Base-by-base conservation (phyloP, 1,139 yeast species). In the Debaryomyces udenii region DNA sequence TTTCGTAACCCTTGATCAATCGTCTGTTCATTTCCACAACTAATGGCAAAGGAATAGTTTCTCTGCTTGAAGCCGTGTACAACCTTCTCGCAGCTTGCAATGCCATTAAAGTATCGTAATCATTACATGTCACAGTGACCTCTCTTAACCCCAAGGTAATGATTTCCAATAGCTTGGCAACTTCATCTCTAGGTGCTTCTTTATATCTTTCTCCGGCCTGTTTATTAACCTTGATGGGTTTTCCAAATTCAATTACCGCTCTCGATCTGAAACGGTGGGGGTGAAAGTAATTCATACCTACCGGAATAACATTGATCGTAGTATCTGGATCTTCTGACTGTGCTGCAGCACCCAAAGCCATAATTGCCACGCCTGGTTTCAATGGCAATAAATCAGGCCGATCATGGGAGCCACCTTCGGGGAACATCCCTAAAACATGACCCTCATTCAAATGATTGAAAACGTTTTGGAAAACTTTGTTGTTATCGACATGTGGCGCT, bases 401-500 rank as follows among this genome's bases (percentile, higher is more conserved):
- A 58, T 58, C 68, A 64, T 71, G 68, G 42, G 73, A 64, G 6
- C 76, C 71, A 33, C 79, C 68, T 64, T 75, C 93, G 1, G 91
- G 90, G 51, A 84, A 85, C 37, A 85, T 82, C 1, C 87, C 88
- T 40, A 85, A 70, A 13, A 80, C 74, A 23, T 80, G 78, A 7
- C 81, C 79, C 1, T 61, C 56, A 43, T 80, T 78, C 49, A 85
- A 67, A 50, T 81, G 83, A 40, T 75, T 71, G 53, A 83, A 85
- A 4, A 85, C 91, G 47, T 74, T 70, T 43, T 80, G 77, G 61
- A 83, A 85, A 6, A 83, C 78, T 10, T 56, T 53, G 40, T 78
- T 73, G 51, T 82, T 83, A 50, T 85, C 86, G 30, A 84, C 70
- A 56, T 81, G 83, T 4, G 81, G 78, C 2, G 91, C 89, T 34